Conservation (phyloP, 2,329 filamentous ascomycete species). For the Thermomyces lanuginosus region DNA sequence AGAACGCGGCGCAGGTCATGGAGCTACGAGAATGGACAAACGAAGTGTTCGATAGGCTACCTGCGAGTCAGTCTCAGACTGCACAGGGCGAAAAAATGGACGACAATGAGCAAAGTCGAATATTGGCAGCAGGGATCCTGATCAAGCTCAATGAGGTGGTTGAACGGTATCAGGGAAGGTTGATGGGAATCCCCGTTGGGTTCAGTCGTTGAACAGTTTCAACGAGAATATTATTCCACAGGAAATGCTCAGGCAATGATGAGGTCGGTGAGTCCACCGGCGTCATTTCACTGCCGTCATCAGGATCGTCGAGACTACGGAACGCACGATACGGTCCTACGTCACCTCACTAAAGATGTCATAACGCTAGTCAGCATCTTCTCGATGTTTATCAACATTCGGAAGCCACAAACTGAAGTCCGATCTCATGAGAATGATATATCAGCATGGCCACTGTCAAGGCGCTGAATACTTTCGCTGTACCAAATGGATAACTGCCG, state of each 20-base stretch:
- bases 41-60: constrained; percentile 49
- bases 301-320: neutral
- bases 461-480: too few relatives aligned
- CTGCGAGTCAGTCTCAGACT: constrained; percentile 42
- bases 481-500: too few relatives aligned
- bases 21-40: constrained; percentile 81
- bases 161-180: constrained; percentile 59
- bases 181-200: constrained; percentile 53
- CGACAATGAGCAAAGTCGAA: constrained; percentile 22
- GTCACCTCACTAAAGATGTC: neutral
- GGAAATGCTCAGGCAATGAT: too few relatives aligned
- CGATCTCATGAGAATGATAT: too few relatives aligned
- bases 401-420: too few relatives aligned
- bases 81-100: constrained; percentile 45
- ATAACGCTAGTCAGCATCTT: too few relatives aligned
- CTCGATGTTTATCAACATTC: too few relatives aligned
- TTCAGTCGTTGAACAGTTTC: constrained; percentile 20
- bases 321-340: too few relatives aligned
- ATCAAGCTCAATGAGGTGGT: constrained; percentile 68
- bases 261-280: too few relatives aligned
- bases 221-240: neutral
- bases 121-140: constrained; percentile 61
- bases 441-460: too few relatives aligned
- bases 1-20: constrained; percentile 58
- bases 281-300: neutral